These are phyloP conservation scores for Neopestalotiopsis clavispora DNA, from an alignment of 2,329 filamentous ascomycete genomes.

Conservation along the genomic window DNA sequence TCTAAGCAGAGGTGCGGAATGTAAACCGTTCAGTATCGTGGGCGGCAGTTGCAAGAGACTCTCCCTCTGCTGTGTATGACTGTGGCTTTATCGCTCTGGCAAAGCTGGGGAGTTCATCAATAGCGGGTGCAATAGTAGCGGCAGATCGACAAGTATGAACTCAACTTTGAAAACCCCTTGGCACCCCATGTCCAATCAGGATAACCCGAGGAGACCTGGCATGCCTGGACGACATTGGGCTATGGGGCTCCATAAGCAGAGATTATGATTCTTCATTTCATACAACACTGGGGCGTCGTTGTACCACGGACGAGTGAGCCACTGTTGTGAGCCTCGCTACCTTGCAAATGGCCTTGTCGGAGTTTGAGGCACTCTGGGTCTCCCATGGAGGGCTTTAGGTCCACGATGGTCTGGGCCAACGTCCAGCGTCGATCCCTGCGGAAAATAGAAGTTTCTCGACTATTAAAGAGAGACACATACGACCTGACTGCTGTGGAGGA, in stretches of 20 bases:
- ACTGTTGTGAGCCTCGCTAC: background rate
- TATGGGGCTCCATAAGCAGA: background rate
- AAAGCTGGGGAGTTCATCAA: background rate
- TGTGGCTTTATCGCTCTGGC: no score
- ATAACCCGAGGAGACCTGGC: background rate
- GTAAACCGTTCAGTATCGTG: background rate
- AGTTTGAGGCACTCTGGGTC: background rate
- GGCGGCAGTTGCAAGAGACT: background rate
- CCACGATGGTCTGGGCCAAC: background rate
- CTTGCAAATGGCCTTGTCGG: background rate
- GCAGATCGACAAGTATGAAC: background rate
- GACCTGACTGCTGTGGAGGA: background rate
- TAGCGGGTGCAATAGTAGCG: background rate
- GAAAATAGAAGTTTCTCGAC: conserved; percentile 3
- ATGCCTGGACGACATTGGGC: background rate
- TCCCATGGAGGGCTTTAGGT: background rate
- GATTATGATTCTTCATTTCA: background rate
- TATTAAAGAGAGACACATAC: background rate
- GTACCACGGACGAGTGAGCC: background rate
- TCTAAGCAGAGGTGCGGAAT: background rate
- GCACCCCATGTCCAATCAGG: background rate
- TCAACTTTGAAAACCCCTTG: background rate
- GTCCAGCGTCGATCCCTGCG: conserved; percentile 1
- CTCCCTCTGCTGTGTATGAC: no score
- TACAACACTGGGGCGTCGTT: background rate